Evolutionary conservation across 2,329 filamentous ascomycete species (phyloP).

Genomic region (Cercospora sesami): DNA sequence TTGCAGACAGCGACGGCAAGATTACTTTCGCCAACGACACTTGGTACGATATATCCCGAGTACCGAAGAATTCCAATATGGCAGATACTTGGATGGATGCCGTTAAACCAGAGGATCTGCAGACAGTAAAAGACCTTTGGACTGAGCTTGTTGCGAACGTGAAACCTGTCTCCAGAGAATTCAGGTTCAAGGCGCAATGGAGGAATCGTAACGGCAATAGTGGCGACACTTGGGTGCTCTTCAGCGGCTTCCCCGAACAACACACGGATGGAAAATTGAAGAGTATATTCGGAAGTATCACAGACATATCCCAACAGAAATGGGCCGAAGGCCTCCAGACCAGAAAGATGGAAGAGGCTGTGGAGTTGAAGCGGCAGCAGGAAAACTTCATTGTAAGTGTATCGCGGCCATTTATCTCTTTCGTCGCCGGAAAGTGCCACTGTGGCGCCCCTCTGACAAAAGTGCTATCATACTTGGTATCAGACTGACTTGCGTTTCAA

Average conservation of each 20-base stretch:
- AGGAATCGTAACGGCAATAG: conserved; percentile 59
- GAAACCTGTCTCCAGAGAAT: conserved; percentile 67
- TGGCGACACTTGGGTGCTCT: conserved; percentile 72
- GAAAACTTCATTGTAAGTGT: conserved; percentile 30
- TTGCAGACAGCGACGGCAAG: conserved; percentile 68
- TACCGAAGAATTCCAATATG: conserved; percentile 58
- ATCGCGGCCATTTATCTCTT: not conserved
- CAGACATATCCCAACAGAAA: conserved; percentile 83
- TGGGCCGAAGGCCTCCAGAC: conserved; percentile 79
- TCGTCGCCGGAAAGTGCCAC: not conserved
- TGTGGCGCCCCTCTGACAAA: not conserved
- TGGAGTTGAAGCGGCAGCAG: conserved; percentile 77
- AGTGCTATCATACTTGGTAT: not conserved
- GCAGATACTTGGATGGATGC: conserved; percentile 71
- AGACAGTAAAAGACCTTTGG: conserved; percentile 63
- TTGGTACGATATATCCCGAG: conserved; percentile 67
- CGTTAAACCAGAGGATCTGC: conserved; percentile 66
- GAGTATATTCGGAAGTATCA: conserved; percentile 76
- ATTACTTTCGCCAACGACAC: conserved; percentile 82
- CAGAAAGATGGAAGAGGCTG: conserved; percentile 73
- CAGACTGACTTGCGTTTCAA: conserved; percentile 3
- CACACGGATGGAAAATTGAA: conserved; percentile 64
- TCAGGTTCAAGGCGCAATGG: conserved; percentile 71
- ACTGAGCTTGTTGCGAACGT: conserved; percentile 61
- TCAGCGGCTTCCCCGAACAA: conserved; percentile 74